These are phyloP conservation scores for Leptographium procerum DNA, from an alignment of 2,329 filamentous ascomycete genomes.

Conservation along the genomic window DNA sequence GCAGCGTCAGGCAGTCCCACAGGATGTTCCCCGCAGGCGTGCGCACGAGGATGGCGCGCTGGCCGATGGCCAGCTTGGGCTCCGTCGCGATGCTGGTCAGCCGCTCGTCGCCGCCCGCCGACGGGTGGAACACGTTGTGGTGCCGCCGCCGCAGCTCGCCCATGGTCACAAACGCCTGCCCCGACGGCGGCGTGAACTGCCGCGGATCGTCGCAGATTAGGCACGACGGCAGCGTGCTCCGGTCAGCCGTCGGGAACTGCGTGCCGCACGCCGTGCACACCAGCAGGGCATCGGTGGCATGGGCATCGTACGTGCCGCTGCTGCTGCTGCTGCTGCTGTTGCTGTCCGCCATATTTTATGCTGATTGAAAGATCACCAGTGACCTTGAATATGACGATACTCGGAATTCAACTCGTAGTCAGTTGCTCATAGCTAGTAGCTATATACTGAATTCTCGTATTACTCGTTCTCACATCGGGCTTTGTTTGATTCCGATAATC, in stretches of 20 bases:
- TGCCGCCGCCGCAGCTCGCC: constrained; percentile 30
- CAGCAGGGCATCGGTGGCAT: constrained; percentile 21
- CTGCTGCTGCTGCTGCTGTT: no score
- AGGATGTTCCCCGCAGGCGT: constrained; percentile 60
- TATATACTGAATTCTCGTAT: no score
- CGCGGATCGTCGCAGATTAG: constrained; percentile 64
- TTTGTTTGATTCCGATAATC: no score
- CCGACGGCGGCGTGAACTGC: constrained; percentile 53
- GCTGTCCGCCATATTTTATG: not conserved
- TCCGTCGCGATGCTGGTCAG: constrained; percentile 36
- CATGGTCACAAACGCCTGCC: constrained; percentile 57
- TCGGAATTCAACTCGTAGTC: no score
- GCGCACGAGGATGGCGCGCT: constrained; percentile 58
- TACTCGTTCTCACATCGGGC: no score
- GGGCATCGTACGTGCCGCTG: constrained; percentile 8
- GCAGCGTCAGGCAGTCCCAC: constrained; percentile 65
- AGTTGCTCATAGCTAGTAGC: no score
- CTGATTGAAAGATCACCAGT: no score
- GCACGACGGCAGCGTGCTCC: constrained; percentile 40
- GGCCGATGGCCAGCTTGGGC: constrained; percentile 60
- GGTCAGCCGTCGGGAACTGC: constrained; percentile 48
- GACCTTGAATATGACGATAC: no score
- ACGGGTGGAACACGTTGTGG: constrained; percentile 41
- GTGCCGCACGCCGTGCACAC: constrained; percentile 61
- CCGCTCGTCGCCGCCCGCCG: constrained; percentile 26